Base-by-base conservation (phyloP, 495 filamentous ascomycete species). In the Podospora sp. region DNA sequence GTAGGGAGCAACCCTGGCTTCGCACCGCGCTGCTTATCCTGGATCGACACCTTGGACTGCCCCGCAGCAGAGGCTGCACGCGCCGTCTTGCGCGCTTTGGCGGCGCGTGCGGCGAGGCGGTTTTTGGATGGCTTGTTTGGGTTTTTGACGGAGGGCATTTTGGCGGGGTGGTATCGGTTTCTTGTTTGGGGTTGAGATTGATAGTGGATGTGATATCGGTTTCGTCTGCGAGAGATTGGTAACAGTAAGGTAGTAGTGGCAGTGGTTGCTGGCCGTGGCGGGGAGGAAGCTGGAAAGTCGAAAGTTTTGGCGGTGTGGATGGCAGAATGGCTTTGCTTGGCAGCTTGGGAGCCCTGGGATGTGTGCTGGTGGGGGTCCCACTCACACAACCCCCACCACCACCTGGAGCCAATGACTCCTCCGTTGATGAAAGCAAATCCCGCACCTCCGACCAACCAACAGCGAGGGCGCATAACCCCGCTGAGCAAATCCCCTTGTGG, bases 111-210 rank as follows among this genome's bases (percentile, higher is more conserved):
- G 14, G 70, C 69, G 8, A 78, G 74, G 1, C 80, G 74, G 75
- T 80, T 80, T 25, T 77, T 76, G 26, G 79, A 81, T 21, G 76
- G 69, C n/a, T 73, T 72, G 72, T 83, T 83, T 63, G 81, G 81
- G 72, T 84, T 84, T 49, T 81, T 82, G 49, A 77, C 71, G 40
- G 78, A 80, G 16, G 75, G 73, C 80, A 82, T 82, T 46, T 49
- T 74, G 61, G 59, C 21, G 24, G 60, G 12, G 21, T 27, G 61
- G 4, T 63, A 27, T 29, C 12, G 35, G 49, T 26, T 12, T 20
- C 2, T 18, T 35, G 51, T n/a, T 61, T 52, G 20, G 46, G 27
- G 26, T 21, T 18, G 62, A 25, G 20, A 36, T 7, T n/a, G n/a
- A 25, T 18, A 36, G 59, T 36, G 59, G 25, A 22, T 6, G 14